Evolutionary conservation across 1,284 basidiomycete genomes (phyloP), one percentile per base, ranked within the genome.

Genomic region (Vanrija sp.): DNA sequence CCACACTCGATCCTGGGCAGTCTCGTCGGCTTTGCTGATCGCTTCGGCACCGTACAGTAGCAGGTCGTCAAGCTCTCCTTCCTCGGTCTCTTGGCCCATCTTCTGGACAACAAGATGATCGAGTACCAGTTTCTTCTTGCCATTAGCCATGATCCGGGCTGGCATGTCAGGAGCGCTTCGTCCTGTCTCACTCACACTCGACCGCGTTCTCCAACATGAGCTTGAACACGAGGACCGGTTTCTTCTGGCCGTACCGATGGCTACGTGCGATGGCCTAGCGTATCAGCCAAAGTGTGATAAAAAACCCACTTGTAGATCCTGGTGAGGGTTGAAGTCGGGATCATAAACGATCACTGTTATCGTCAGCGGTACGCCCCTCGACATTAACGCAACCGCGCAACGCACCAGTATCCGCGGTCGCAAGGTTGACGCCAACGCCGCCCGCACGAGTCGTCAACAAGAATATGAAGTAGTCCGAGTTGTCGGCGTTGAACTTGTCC

Each of bases 241-340:
- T 75, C 54, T 65, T 68, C 63, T 79, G 74, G 0, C 73, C 74
- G 57, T 72, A 76, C 19, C 73, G 85, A 78, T 95, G 89, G 25
- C 89, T 85, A 54, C 92, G 85, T 14, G 91, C 87, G 60, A 96
- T 94, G 38, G 92, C 92, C 87, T 95, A 67, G 39, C 9, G n/a
- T 34, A 43, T n/a, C 4, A 43, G 47, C 34, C 8, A 34, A 23
- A 23, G 21, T 23, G 3, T 23, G 21, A 23, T 14, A 2, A 23
- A 51, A 16, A 21, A 61, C 64, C 55, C 43, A 70, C 73, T 58
- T 76, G 74, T 23, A 74, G 68, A 46, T 77, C 75, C 64, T 68
- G 86, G 75, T 95, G 92, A 15, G 92, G 93, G 67, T 97, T 97
- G 76, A 93, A 97, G 78, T 97, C 93, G 0, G 89, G 88, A 68